phyloP scores from a whole-genome alignment of 495 filamentous ascomycete species.

The Cryomyces minteri region DNA sequence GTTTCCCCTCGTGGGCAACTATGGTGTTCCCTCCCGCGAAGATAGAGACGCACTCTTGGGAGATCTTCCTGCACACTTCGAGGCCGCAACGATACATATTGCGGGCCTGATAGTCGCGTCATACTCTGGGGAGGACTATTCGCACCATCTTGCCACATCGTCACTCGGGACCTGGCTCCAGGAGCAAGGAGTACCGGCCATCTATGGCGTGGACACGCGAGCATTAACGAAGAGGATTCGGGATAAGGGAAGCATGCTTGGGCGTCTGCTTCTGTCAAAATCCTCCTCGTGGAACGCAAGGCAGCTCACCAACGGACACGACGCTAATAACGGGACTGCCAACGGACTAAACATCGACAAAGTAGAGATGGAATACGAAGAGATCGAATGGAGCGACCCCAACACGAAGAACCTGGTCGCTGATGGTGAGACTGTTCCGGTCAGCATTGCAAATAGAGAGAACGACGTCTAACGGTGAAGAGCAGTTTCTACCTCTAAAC shows the following conservation, averaged over 20 bases:
- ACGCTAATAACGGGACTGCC: no score
- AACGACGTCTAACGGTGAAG: not conserved
- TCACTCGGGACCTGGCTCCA: slow-evolving; percentile 90
- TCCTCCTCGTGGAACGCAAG: not conserved
- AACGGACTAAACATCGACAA: no score
- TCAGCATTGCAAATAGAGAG: not conserved
- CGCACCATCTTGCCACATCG: slow-evolving; percentile 76
- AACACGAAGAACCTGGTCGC: slow-evolving; percentile 81
- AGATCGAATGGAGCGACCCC: slow-evolving; percentile 74
- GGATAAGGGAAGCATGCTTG: slow-evolving; percentile 89
- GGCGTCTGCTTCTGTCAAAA: slow-evolving; percentile 61
- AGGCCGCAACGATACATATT: slow-evolving; percentile 79
- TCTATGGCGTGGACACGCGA: slow-evolving; percentile 89
- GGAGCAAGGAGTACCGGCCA: slow-evolving; percentile 87
- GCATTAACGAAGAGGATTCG: slow-evolving; percentile 86
- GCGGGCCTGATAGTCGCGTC: slow-evolving; percentile 76
- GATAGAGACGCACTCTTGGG: slow-evolving; percentile 62
- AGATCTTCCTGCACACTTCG: slow-evolving; percentile 79
- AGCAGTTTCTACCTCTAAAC: slow-evolving; percentile 68
- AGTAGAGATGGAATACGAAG: slow-evolving; percentile 24
- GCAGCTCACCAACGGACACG: slow-evolving; percentile 1
- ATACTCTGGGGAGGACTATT: slow-evolving; percentile 86
- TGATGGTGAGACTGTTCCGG: slow-evolving; percentile 50
- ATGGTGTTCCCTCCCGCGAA: slow-evolving; percentile 75
- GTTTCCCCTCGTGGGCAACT: slow-evolving; percentile 83